phyloP scores from a whole-genome alignment of 345 rosid species.

The Syzygium grande region DNA sequence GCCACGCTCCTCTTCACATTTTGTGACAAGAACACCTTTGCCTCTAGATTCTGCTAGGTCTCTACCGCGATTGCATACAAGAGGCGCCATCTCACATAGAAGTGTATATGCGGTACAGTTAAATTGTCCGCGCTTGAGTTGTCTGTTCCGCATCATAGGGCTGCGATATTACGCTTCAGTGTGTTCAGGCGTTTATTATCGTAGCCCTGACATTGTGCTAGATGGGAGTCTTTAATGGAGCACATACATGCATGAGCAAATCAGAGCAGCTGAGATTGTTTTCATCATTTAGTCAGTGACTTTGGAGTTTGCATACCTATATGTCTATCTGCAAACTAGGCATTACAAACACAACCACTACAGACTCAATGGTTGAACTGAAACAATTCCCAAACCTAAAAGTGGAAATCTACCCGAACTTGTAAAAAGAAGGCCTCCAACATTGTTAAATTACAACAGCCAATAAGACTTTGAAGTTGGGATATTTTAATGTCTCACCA shows the following conservation, averaged over 20 bases:
- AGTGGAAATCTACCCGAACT: not conserved
- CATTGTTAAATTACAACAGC: not conserved
- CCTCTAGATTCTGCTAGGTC: slow-evolving; percentile 4
- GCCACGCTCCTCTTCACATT: not conserved
- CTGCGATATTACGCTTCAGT: not conserved
- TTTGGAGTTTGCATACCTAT: not conserved
- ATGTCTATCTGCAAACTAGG: not conserved
- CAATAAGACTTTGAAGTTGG: not conserved
- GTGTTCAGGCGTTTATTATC: not conserved
- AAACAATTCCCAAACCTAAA: not conserved
- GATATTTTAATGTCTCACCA: not conserved
- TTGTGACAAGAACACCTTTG: not conserved
- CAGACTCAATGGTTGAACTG: not conserved
- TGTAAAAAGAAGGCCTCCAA: not conserved
- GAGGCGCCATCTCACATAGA: slow-evolving; percentile 7
- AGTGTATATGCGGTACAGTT: slow-evolving; percentile 22
- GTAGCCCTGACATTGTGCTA: not conserved
- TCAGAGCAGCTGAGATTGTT: not conserved
- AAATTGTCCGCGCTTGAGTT: not conserved
- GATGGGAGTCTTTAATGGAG: not conserved
- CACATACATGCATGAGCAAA: not conserved
- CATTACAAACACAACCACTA: not conserved
- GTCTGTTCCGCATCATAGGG: not conserved
- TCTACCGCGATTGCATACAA: slow-evolving; percentile 3
- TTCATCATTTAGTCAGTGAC: not conserved